Percentiles rank a stretch among this genome's conserved stretches.
Conservation (phyloP, 164 flowering plant species). For the Nelumbo lutea region DNA sequence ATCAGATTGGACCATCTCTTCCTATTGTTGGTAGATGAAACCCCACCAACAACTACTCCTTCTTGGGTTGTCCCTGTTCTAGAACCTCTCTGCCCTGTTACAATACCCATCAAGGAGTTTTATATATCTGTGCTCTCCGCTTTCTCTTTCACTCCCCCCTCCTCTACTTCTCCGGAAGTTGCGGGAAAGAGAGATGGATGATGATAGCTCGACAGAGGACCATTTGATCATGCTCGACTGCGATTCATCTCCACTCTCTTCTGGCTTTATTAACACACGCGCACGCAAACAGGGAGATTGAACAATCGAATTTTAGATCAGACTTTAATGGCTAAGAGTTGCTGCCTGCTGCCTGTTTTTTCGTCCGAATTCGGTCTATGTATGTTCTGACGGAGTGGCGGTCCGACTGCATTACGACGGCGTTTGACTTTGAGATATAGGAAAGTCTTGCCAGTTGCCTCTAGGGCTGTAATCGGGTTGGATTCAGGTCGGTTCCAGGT, state of each 20-base stretch:
- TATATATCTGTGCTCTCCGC: background rate
- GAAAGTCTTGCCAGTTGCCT: too few relatives aligned
- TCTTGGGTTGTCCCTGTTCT: conserved; percentile 18
- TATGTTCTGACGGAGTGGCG: too few relatives aligned
- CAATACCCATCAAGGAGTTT: conserved; percentile 23
- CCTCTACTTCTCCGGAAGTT: background rate
- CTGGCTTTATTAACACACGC: too few relatives aligned
- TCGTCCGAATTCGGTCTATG: too few relatives aligned
- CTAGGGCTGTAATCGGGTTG: too few relatives aligned
- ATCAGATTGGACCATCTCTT: conserved; percentile 58
- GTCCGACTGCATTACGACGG: too few relatives aligned
- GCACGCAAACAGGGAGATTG: too few relatives aligned
- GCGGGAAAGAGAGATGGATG: background rate
- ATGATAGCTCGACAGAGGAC: background rate
- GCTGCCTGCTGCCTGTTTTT: too few relatives aligned
- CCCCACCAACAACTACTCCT: conserved; percentile 6
- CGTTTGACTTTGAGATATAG: too few relatives aligned
- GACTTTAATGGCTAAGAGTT: too few relatives aligned
- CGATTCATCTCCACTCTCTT: background rate
- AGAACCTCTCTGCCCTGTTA: conserved; percentile 23
- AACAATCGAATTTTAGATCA: too few relatives aligned
- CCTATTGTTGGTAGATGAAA: conserved; percentile 11
- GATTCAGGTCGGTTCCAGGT: too few relatives aligned
- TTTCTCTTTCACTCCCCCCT: background rate
- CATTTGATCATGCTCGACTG: background rate